Evolutionary conservation across 148 eudicot species (phyloP), one percentile per base, ranked within the genome.

Genomic region (Rhododendron williamsianum): DNA sequence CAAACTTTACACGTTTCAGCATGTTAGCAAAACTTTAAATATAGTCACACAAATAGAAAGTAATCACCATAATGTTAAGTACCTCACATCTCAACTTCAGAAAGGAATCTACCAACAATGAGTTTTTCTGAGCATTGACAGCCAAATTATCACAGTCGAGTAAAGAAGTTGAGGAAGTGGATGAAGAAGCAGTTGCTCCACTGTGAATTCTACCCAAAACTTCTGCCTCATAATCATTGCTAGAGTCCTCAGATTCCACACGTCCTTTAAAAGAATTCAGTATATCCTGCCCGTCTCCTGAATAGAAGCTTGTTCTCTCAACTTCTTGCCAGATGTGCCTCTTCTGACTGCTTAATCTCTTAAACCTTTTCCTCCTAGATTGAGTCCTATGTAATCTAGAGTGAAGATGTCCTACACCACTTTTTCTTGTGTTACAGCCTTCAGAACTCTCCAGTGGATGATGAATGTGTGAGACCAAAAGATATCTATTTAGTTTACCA

Each of bases 21-120:
- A 84, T 52, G 71, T 43, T 79, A 15, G 65, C n/a, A 76, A 46
- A 46, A 71, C 38, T 52, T 30, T 58, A 27, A 35, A 35, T 38
- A 21, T 19, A 46, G 45, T 16, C 7, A 80, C 80, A 52, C 21
- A 45, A 63, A 58, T 67, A 38, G 54, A 72, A 49, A 74, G 63
- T 54, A 76, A 16, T 81, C 27, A 77, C 33, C 82, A 88, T 71
- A 78, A 77, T 71, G 45, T 84, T 69, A 80, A 65, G 76, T 94
- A 97, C 99, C 98, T 97, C 98, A 87, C 98, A 97, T 91, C 98
- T 92, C 90, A 97, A 86, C 92, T 91, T 97, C 89, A 92, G 92
- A 92, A 92, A 97, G 30, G 98, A 85, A 87, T 95, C 93, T 71
- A 91, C 89, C 78, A 92, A 84, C 71, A 92, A 82, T 15, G 95